phyloP scores from a whole-genome alignment of 169 alveolate genomes.

The Plasmodium falciparum region DNA sequence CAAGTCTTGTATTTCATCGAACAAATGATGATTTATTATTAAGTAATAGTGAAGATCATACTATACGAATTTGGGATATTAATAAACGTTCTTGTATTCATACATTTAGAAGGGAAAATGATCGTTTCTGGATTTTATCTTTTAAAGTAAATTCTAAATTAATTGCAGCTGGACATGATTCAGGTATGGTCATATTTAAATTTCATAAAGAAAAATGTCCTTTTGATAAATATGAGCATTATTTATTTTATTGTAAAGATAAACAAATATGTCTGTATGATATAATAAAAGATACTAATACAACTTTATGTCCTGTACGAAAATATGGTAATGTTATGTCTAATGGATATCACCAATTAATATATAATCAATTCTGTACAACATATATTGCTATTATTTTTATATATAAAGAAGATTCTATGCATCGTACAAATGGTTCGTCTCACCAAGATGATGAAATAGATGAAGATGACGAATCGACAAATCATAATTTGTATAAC shows the following conservation, averaged over 20 bases:
- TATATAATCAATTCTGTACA: constrained; percentile 46
- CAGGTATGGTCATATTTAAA: constrained; percentile 93
- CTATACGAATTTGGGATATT: constrained; percentile 96
- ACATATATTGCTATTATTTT: constrained; percentile 47
- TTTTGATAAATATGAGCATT: constrained; percentile 78
- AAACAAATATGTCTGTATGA: constrained; percentile 86
- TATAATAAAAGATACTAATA: constrained; percentile 47
- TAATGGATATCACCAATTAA: constrained; percentile 55
- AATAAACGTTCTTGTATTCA: constrained; percentile 91
- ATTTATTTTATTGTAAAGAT: constrained; percentile 86
- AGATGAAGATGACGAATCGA: too few species aligned
- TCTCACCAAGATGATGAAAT: too few species aligned
- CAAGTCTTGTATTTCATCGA: constrained; percentile 94
- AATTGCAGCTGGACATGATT: constrained; percentile 96
- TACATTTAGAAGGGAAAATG: constrained; percentile 93
- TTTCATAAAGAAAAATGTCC: constrained; percentile 90
- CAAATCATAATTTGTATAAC: too few species aligned
- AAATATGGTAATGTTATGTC: constrained; percentile 76
- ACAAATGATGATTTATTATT: constrained; percentile 90
- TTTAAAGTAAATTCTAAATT: constrained; percentile 90
- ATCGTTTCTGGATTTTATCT: constrained; percentile 94
- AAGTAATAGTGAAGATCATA: constrained; percentile 95
- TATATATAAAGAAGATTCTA: constrained; percentile 58
- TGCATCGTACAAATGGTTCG: too few species aligned
- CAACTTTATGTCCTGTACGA: constrained; percentile 17